These are phyloP conservation scores for Podila epigama DNA, from an alignment of 192 early-diverging fungal species.

Conservation along the genomic window DNA sequence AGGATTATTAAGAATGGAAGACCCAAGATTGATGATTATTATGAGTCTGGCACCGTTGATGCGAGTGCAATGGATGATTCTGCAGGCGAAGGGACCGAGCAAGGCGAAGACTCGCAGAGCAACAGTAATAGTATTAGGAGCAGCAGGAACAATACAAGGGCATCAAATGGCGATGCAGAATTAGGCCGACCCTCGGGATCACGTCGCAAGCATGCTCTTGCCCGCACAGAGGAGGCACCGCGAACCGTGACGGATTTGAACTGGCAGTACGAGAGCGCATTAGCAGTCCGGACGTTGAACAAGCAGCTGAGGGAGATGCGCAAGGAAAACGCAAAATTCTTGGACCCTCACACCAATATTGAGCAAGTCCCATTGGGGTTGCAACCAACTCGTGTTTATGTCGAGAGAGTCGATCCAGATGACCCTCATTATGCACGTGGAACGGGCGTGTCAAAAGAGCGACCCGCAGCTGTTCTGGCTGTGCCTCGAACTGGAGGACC, in stretches of 20 bases:
- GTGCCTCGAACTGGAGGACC: constrained; percentile 36
- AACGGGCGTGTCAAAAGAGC: neutral
- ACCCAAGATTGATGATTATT: constrained; percentile 74
- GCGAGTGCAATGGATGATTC: constrained; percentile 28
- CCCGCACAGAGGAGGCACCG: constrained; percentile 11
- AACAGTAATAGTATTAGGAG: neutral
- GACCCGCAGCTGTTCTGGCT: neutral
- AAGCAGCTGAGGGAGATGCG: constrained; percentile 52
- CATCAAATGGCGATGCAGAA: constrained; percentile 1
- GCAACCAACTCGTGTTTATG: constrained; percentile 54
- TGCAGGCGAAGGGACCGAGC: constrained; percentile 23
- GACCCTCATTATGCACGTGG: neutral
- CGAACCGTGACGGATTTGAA: constrained; percentile 37
- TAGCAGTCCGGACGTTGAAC: constrained; percentile 60
- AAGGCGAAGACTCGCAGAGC: constrained; percentile 17
- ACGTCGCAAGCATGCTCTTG: constrained; percentile 13
- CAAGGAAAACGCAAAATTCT: constrained; percentile 53
- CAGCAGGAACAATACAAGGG: neutral
- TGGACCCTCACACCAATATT: constrained; percentile 65
- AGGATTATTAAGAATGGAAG: constrained; percentile 69
- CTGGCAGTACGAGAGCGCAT: constrained; percentile 65
- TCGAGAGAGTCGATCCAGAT: constrained; percentile 3
- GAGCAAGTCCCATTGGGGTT: constrained; percentile 57
- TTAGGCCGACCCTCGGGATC: neutral
- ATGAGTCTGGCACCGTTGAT: constrained; percentile 56